Evolutionary conservation across 2,329 filamentous ascomycete species (phyloP).

Genomic region (Stachybotrys chlorohalonatus): DNA sequence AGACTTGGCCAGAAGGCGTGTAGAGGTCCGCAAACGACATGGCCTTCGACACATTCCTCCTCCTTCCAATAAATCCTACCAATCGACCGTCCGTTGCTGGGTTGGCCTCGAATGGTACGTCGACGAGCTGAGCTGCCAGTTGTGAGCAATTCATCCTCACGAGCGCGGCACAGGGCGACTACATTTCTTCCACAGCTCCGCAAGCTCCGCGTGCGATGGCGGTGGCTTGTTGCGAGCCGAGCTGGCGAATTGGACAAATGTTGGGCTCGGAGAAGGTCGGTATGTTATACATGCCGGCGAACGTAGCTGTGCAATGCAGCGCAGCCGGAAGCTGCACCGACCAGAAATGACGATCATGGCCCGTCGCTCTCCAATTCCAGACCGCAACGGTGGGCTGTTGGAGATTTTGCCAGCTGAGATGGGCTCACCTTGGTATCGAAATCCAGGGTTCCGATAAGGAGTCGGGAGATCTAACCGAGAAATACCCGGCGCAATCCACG

Average conservation of each 20-base stretch:
- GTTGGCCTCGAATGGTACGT: conserved; percentile 9
- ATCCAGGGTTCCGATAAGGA: not conserved
- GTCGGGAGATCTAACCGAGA: conserved; percentile 12
- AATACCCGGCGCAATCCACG: conserved; percentile 11
- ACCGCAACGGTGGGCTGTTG: not conserved
- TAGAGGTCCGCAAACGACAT: conserved; percentile 60
- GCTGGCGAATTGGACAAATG: not conserved
- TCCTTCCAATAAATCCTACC: conserved; percentile 61
- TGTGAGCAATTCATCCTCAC: not conserved
- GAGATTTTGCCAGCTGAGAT: not conserved
- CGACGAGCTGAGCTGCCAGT: conserved; percentile 16
- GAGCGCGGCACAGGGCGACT: not conserved
- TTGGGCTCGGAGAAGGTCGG: not conserved
- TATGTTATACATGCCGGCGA: not conserved
- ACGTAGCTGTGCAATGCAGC: not conserved
- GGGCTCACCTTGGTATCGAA: not conserved
- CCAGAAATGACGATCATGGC: not conserved
- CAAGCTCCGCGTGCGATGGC: conserved; percentile 10
- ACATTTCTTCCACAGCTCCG: conserved; percentile 22
- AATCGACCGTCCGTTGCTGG: conserved; percentile 8
- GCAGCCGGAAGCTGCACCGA: not conserved
- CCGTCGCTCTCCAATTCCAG: too few species aligned
- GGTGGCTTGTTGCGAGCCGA: not conserved
- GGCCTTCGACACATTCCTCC: conserved; percentile 57
- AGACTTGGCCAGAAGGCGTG: conserved; percentile 25